Base-by-base conservation (phyloP, 164 flowering plant species). In the Liquidambar formosana region DNA sequence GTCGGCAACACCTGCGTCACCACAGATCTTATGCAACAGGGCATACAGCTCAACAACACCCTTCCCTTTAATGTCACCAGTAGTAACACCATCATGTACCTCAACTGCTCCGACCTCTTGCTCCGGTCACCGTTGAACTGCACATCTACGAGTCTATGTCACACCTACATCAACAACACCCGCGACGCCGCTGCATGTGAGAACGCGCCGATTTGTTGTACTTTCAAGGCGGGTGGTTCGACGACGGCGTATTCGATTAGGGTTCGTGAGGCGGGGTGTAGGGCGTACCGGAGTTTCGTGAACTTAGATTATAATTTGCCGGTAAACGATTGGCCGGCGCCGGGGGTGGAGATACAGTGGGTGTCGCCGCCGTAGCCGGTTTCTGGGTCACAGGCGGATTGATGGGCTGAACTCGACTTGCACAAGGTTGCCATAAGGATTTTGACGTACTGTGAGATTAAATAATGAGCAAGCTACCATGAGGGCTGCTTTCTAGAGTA, bases 51-150 rank as follows among this genome's bases (percentile, higher is more conserved):
- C 61, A 75, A 84, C 78, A 21, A 56, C 23, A 21, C 61, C 59
- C 71, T 81, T 23, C 92, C 92, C 28, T 88, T 88, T 82, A 88
- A 83, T 82, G 61, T 88, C 77, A 83, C 86, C 70, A 69, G 79
- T 64, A 57, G 76, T 33, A 88, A 86, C 82, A 86, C 87, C 61
- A 71, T 88, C 69, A 6, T 88, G 61, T 76, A 69, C 74, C 71
- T 88, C 60, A 86, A 88, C 80, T 88, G 90, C 64, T 41, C 83
- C 26, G 44, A 57, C 9, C 0, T 57, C 0, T 52, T 82, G 3
- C 72, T 85, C 8, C 0, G 61, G 8, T 78, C 83, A 9, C 78
- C 83, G 10, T 56, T 88, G 19, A 75, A 88, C 69, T 88, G 92
- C 77, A 46, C 86, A 21, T 57, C 84, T 2, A 25, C 56, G 47